Evolutionary conservation across 1,284 basidiomycete species (phyloP), one percentile per base, ranked within the genome.

Genomic region (Fomes fomentarius): DNA sequence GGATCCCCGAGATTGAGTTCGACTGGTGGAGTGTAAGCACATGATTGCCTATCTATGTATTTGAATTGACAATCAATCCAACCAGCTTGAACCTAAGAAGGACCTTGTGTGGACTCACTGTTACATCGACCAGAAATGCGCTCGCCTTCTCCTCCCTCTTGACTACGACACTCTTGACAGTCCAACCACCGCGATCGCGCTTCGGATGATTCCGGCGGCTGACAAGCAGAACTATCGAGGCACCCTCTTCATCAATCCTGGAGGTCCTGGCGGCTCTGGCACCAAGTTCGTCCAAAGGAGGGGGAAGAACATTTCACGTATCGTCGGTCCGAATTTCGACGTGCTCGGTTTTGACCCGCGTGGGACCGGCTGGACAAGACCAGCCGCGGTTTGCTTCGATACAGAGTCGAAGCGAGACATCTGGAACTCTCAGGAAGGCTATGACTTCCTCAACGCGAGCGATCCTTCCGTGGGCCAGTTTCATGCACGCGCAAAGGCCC

Each of bases 341-440:
- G 57, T 81, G 11, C 71, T 83, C 3, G 74, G 78, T 4, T 82
- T 82, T 56, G 81, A 82, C 63, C 80, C 80, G 1, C 64, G 62
- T 24, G 63, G 62, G 9, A 57, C 47, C 0, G 60, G 64, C 12
- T 51, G 52, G 21, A 58, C 54, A 41, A 61, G 57, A 24, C 63
- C 67, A 0, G 28, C 48, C 6, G 60, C 63, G 24, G 34, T 53
- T 15, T 57, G 63, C 47, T 68, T 68, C 47, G 51, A 58, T n/a
- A 54, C 56, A n/a, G 49, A 56, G 19, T 57, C 57, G 7, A 57
- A 68, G 52, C 26, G 54, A 34, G 51, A 53, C 12, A 52, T 63
- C 1, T 69, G 58, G 58, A 14, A 3, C 2, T 15, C 56, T 8
- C 62, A 64, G 42, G 51, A 24, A 11, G 52, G 54, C 5, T 22